Percentiles rank a stretch among this genome's conserved stretches.
These are phyloP conservation scores for Claviceps quebecensis DNA, from an alignment of 2,329 filamentous ascomycete genomes.

Conservation along the genomic window DNA sequence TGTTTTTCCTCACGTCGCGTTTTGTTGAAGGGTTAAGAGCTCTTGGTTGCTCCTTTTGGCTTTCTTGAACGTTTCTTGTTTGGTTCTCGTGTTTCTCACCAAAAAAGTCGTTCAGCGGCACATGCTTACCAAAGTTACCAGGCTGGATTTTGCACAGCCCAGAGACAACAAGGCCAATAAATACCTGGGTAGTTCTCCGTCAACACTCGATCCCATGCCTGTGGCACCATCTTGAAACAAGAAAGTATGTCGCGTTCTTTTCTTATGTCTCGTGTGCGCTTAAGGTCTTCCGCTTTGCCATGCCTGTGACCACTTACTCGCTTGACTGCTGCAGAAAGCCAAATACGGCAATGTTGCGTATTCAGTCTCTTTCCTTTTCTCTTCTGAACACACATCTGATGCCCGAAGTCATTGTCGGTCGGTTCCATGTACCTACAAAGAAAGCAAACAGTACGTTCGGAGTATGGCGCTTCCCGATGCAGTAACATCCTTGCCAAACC, in stretches of 20 bases:
- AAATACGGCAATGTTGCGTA: neutral
- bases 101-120: neutral
- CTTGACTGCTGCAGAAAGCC: constrained; percentile 2
- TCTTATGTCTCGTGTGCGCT: neutral
- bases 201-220: neutral
- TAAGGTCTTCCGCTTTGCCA: constrained; percentile 1
- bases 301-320: constrained; percentile 4
- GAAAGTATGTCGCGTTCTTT: neutral
- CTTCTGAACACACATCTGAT: no score
- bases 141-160: neutral
- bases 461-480: neutral
- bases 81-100: neutral
- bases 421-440: neutral
- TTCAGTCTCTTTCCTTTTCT: neutral
- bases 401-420: no score
- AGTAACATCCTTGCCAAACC: neutral
- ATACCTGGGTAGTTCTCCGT: neutral
- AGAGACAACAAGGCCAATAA: neutral
- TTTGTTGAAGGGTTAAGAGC: no score
- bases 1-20: neutral
- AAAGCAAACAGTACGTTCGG: neutral
- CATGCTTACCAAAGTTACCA: neutral
- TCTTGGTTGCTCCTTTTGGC: neutral
- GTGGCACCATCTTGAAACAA: neutral
- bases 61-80: neutral